A percentile compares a stretch with the other conserved stretches of the same genome.
phyloP scores from a whole-genome alignment of 1,284 basidiomycete genomes.

The Neolentinus lepideus region DNA sequence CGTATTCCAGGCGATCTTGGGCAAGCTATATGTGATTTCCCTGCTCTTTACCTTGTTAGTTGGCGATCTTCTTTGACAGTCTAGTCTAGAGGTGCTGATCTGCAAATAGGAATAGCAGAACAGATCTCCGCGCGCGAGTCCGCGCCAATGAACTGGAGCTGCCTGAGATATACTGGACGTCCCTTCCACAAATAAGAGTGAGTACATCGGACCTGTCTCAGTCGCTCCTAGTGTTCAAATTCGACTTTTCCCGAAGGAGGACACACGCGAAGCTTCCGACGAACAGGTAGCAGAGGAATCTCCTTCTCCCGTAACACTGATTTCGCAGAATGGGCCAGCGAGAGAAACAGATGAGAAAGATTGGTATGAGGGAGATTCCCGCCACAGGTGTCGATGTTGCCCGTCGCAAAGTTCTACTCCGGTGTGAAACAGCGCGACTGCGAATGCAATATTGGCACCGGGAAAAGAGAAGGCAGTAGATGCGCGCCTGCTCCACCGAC shows the following conservation, averaged over 20 bases:
- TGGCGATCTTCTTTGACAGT: too few species aligned
- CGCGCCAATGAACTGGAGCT: neutral
- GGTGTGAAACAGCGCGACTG: too few species aligned
- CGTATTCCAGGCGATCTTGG: constrained; percentile 22
- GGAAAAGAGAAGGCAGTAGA: too few species aligned
- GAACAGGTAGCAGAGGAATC: neutral
- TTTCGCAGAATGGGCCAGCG: too few species aligned
- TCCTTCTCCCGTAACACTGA: too few species aligned
- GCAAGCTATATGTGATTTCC: constrained; percentile 26
- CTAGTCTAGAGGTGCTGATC: neutral
- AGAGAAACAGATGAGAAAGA: too few species aligned
- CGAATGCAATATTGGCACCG: too few species aligned
- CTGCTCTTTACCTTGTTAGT: constrained; percentile 23
- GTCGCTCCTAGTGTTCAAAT: neutral
- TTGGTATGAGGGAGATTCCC: too few species aligned
- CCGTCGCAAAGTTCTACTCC: too few species aligned
- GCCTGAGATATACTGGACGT: neutral
- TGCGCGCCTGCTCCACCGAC: too few species aligned
- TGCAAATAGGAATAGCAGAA: neutral
- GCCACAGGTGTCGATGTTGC: too few species aligned
- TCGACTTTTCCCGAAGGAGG: neutral
- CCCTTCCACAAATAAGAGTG: neutral
- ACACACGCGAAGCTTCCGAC: neutral
- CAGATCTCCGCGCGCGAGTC: neutral
- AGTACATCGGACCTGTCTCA: neutral